These are phyloP conservation scores for Lodderomyces parapsilosis DNA, from an alignment of 1,139 yeast species.

Conservation along the genomic window DNA sequence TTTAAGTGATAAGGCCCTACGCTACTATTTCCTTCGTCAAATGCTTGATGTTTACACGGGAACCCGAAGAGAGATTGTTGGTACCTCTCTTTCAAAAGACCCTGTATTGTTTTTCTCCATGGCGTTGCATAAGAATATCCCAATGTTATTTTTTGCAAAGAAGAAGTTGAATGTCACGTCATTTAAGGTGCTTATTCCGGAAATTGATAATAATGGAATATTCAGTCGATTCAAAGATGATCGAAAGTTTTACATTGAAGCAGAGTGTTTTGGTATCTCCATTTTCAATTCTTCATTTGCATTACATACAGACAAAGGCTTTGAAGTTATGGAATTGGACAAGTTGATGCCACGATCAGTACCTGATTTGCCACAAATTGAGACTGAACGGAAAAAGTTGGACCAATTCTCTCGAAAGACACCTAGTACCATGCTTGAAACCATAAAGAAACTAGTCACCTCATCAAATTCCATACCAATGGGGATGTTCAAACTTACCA, in stretches of 20 bases:
- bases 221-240: conserved; percentile 52
- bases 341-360: conserved; percentile 55
- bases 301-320: conserved; percentile 66
- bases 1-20: conserved; percentile 57
- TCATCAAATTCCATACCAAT: conserved; percentile 50
- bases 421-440: conserved; percentile 26
- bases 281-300: conserved; percentile 63
- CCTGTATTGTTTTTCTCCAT: conserved; percentile 52
- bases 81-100: conserved; percentile 38
- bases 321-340: conserved; percentile 64
- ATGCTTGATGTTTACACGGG: conserved; percentile 40
- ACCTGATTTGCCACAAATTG: conserved; percentile 33
- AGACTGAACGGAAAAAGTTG: conserved; percentile 15
- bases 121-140: conserved; percentile 61
- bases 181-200: conserved; percentile 54
- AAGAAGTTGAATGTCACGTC: conserved; percentile 46
- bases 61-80: conserved; percentile 27
- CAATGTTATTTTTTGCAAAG: conserved; percentile 55
- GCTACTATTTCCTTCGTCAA: conserved; percentile 58
- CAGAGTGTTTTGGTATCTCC: conserved; percentile 56
- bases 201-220: conserved; percentile 47
- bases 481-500: conserved; percentile 60
- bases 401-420: conserved; percentile 34
- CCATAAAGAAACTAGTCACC: conserved; percentile 31
- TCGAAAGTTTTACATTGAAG: conserved; percentile 47